Conservation (phyloP, 768 basidiomycete genomes). For the Xanthoconium stramineum region DNA sequence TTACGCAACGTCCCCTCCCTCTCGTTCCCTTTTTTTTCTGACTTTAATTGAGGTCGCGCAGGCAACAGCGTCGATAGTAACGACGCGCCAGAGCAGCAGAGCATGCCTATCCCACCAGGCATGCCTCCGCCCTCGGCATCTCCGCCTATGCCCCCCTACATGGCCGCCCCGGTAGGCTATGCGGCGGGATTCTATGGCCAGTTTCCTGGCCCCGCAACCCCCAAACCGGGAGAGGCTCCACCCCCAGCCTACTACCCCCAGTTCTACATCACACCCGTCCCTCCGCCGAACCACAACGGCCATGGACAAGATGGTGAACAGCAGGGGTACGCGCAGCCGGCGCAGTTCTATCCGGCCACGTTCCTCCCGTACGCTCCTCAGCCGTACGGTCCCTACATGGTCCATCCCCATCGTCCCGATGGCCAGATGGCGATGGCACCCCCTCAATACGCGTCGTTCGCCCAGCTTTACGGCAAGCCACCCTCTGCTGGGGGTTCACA, state of each 20-base stretch:
- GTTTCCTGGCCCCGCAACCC: slow-evolving; percentile 45
- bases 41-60: slow-evolving; percentile 56
- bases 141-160: slow-evolving; percentile 49
- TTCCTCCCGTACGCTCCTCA: slow-evolving; percentile 47
- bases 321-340: slow-evolving; percentile 37
- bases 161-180: slow-evolving; percentile 49
- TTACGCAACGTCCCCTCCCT: slow-evolving; percentile 12
- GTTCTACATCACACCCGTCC: slow-evolving; percentile 46
- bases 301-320: slow-evolving; percentile 43
- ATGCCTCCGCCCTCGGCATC: slow-evolving; percentile 42
- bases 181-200: slow-evolving; percentile 55
- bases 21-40: slow-evolving; percentile 32
- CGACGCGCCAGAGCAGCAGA: slow-evolving; percentile 43
- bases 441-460: slow-evolving; percentile 39
- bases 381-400: slow-evolving; percentile 49
- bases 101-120: slow-evolving; percentile 41
- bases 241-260: slow-evolving; percentile 51
- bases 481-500: slow-evolving; percentile 33
- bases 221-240: slow-evolving; percentile 51
- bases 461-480: slow-evolving; percentile 39
- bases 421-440: slow-evolving; percentile 34
- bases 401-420: slow-evolving; percentile 41
- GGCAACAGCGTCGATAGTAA: slow-evolving; percentile 47
- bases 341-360: slow-evolving; percentile 46
- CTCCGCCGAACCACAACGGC: slow-evolving; percentile 37